Percentiles rank a stretch among this genome's conserved stretches.
Evolutionary conservation across 2,329 filamentous ascomycete genomes (phyloP).

Genomic region (Dactylellina sp.): DNA sequence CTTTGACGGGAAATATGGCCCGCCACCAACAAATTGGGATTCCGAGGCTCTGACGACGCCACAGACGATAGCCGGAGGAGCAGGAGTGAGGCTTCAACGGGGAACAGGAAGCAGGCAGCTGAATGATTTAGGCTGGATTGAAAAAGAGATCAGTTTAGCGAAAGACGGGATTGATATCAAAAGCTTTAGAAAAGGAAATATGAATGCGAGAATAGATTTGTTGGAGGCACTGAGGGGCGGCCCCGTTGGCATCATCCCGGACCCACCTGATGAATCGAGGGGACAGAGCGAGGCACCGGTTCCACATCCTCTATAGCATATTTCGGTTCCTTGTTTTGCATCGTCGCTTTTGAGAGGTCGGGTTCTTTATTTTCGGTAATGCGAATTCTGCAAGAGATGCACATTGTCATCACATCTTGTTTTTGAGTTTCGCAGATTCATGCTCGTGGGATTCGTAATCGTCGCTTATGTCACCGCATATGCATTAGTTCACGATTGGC

Average conservation of each 20-base stretch:
- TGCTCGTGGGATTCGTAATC: no score
- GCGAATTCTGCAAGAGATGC: no score
- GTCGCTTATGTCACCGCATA: no score
- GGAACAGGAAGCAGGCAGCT: neutral
- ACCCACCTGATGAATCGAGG: slow-evolving; percentile 28
- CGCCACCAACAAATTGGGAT: slow-evolving; percentile 34
- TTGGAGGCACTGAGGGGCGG: slow-evolving; percentile 38
- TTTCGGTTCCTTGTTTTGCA: neutral
- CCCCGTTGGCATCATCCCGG: slow-evolving; percentile 42
- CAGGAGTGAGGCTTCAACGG: neutral
- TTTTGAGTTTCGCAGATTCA: no score
- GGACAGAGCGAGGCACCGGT: slow-evolving; percentile 37
- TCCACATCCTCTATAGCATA: slow-evolving; percentile 13
- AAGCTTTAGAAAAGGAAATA: slow-evolving; percentile 42
- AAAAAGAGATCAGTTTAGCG: slow-evolving; percentile 39
- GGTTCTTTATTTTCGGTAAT: no score
- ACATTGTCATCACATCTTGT: no score
- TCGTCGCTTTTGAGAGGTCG: no score
- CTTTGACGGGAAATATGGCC: slow-evolving; percentile 38
- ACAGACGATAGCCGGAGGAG: neutral
- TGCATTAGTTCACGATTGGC: no score
- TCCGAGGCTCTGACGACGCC: slow-evolving; percentile 4
- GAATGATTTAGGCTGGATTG: slow-evolving; percentile 31
- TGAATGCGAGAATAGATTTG: slow-evolving; percentile 49
- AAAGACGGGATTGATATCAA: slow-evolving; percentile 31